Evolutionary conservation across 306 rosid genomes (phyloP).

Genomic region (barrel medic (Medicago truncatula)): DNA sequence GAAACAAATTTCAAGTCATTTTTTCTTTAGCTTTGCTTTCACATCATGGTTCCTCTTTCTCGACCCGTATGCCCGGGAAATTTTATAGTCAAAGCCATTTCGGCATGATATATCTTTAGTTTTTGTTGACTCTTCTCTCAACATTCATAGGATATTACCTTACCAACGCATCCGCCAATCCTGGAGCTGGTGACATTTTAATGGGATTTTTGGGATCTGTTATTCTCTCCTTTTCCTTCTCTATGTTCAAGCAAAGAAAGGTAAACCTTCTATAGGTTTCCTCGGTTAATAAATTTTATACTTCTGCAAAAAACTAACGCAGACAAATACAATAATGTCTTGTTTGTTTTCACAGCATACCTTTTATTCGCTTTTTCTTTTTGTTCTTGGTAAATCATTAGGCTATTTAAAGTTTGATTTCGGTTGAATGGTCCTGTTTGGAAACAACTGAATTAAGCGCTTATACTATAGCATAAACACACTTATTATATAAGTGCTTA

Average conservation of each 20-base stretch:
- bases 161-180: constrained; percentile 79
- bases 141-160: constrained; percentile 72
- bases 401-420: constrained; percentile 30
- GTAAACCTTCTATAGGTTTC: constrained; percentile 47
- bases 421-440: not conserved
- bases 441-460: not conserved
- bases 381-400: not conserved
- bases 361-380: not conserved
- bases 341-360: constrained; percentile 6
- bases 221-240: constrained; percentile 96
- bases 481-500: not conserved
- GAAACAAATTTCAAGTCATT: not conserved
- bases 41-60: constrained; percentile 24
- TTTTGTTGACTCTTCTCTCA: constrained; percentile 35
- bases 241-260: constrained; percentile 97
- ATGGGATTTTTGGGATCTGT: constrained; percentile 98
- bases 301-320: constrained; percentile 6
- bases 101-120: not conserved
- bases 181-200: constrained; percentile 94
- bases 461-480: not conserved
- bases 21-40: not conserved
- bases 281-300: constrained; percentile 11
- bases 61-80: not conserved
- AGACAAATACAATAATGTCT: constrained; percentile 1
- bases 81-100: constrained; percentile 4